Percentiles rank a stretch among this genome's conserved stretches.
phyloP scores from a whole-genome alignment of 139 green algal species.

The Diplosphaera chodatii region DNA sequence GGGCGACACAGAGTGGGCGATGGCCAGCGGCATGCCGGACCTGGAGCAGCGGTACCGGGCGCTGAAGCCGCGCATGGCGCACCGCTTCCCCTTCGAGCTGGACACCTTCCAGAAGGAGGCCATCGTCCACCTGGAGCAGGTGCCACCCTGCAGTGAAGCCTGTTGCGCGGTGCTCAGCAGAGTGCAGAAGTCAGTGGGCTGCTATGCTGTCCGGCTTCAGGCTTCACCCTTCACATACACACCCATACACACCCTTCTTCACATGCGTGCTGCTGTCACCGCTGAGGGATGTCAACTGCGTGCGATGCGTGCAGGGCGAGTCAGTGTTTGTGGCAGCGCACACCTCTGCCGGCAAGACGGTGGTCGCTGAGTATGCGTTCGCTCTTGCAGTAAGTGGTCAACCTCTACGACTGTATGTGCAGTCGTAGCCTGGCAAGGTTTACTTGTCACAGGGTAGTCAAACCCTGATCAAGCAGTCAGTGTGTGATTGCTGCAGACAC shows the following conservation, averaged over 20 bases:
- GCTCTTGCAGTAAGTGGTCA: conserved; percentile 43
- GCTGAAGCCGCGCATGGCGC: conserved; percentile 23
- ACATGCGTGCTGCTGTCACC: too few species aligned
- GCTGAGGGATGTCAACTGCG: too few species aligned
- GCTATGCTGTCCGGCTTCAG: too few species aligned
- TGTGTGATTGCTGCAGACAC: conserved; percentile 9
- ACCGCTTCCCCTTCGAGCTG: conserved; percentile 79
- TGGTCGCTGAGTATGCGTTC: conserved; percentile 66
- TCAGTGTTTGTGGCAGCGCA: conserved; percentile 88
- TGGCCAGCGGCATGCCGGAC: conserved; percentile 18
- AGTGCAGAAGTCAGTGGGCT: too few species aligned
- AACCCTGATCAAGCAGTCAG: too few species aligned
- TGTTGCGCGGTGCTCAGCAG: too few species aligned
- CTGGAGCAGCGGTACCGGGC: conserved; percentile 19
- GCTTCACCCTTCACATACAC: too few species aligned
- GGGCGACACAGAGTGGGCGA: conserved; percentile 13
- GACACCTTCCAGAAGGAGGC: conserved; percentile 95
- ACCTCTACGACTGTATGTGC: too few species aligned
- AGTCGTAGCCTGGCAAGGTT: too few species aligned
- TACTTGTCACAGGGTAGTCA: too few species aligned
- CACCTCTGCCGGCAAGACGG: conserved; percentile 75
- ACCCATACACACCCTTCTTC: too few species aligned
- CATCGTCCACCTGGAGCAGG: conserved; percentile 67
- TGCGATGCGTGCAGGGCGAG: conserved; percentile 27
- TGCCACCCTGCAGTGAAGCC: too few species aligned